These are phyloP conservation scores for Coccinonectria pachysandricola DNA, from an alignment of 2,329 filamentous ascomycete genomes.

Conservation along the genomic window DNA sequence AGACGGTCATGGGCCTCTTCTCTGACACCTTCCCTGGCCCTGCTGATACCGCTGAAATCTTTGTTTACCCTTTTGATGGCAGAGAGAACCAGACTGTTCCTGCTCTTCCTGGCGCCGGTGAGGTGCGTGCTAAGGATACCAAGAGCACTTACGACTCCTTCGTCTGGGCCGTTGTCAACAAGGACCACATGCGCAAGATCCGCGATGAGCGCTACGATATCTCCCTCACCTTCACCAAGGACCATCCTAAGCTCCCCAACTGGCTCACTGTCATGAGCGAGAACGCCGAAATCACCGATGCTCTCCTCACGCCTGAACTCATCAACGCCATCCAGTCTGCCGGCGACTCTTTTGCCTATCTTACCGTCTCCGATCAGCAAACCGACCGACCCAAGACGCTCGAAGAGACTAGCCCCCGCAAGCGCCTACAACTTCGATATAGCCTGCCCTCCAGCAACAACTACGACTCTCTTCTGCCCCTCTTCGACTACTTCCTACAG, in stretches of 20 bases:
- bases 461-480: conserved; percentile 56
- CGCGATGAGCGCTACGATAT: conserved; percentile 92
- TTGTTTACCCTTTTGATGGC: conserved; percentile 83
- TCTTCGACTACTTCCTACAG: conserved; percentile 75
- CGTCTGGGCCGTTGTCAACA: conserved; percentile 92
- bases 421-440: conserved; percentile 74
- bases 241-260: conserved; percentile 75
- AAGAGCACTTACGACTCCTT: conserved; percentile 77
- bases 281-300: conserved; percentile 86
- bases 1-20: conserved; percentile 63
- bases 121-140: conserved; percentile 41
- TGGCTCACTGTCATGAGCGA: conserved; percentile 97
- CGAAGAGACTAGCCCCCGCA: conserved; percentile 73
- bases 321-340: conserved; percentile 67
- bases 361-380: conserved; percentile 86
- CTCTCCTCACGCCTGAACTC: conserved; percentile 78
- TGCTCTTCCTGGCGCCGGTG: conserved; percentile 46
- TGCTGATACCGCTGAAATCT: conserved; percentile 63
- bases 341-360: conserved; percentile 69
- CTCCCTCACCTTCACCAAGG: conserved; percentile 86
- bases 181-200: conserved; percentile 81
- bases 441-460: conserved; percentile 54
- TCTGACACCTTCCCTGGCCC: conserved; percentile 65
- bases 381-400: conserved; percentile 75
- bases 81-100: conserved; percentile 74